Base-by-base conservation (phyloP, 1,284 basidiomycete genomes). In the Mycosarcoma maydis region DNA sequence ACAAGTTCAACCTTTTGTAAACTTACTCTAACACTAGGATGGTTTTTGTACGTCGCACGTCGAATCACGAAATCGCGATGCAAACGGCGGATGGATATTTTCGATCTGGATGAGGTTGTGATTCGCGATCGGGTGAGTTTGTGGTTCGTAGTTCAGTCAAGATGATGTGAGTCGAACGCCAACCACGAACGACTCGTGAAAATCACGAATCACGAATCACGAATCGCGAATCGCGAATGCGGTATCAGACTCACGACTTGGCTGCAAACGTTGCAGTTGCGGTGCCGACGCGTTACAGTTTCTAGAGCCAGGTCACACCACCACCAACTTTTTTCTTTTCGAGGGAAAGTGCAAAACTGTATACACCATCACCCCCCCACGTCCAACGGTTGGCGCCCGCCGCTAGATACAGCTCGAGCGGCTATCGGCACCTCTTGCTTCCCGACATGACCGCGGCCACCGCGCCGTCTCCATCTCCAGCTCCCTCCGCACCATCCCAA, bases 261-360 rank as follows among this genome's bases (percentile, higher is more conserved):
- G n/a, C n/a, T n/a, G n/a, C n/a, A n/a, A n/a, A n/a, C n/a, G 24
- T n/a, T 41, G 40, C 40, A 41, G 26, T 20, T 27, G 24, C 33
- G 61, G 61, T 65, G 54, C 61, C 54, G 61, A 65, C 54, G 61
- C 62, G 55, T 54, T 66, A 59, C 53, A 67, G 64, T 67, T 67
- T 67, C 64, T 56, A 20, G 44, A 26, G 29, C 57, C 3, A 61
- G 40, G 64, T 67, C 64, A 67, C 64, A 67, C 64, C 64, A 60
- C 57, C 57, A 60, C 44, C 62, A 45, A 55, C 41, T 40, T 59
- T 55, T 37, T 37, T 37, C 33, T 37, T 37, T 20, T 33, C 32
- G 13, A 27, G 26, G 23, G 29, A 20, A 11, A 37, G 37, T 32
- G 37, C 47, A 61, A 50, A 58, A 62, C 54, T 57, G 42, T 51